phyloP scores from a whole-genome alignment of 495 filamentous ascomycete species.

The Astrocystis sublimbata region DNA sequence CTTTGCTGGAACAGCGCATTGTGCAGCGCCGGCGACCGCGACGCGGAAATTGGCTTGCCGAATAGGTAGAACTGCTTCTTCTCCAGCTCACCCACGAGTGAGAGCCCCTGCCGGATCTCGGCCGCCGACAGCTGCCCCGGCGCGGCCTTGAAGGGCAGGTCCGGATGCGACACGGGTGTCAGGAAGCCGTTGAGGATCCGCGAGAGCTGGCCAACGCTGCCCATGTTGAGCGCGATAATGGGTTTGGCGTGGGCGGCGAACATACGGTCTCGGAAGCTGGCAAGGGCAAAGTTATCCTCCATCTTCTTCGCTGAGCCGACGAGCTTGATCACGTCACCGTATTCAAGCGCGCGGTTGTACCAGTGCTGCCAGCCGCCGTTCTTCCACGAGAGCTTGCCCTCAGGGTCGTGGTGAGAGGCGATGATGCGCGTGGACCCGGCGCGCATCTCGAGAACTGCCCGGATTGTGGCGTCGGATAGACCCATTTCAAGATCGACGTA shows the following conservation, averaged over 20 bases:
- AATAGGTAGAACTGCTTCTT: conserved; percentile 81
- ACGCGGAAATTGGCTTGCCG: conserved; percentile 77
- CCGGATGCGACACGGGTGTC: conserved; percentile 92
- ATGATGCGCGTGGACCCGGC: conserved; percentile 77
- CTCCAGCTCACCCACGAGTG: conserved; percentile 77
- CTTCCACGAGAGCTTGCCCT: conserved; percentile 76
- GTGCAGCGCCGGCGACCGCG: conserved; percentile 84
- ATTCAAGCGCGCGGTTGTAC: conserved; percentile 84
- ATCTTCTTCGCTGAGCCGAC: conserved; percentile 77
- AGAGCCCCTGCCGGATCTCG: conserved; percentile 79
- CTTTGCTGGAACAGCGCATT: conserved; percentile 77
- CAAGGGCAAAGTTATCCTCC: conserved; percentile 83
- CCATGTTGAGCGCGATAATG: conserved; percentile 97
- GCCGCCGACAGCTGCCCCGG: conserved; percentile 91
- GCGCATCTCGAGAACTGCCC: conserved; percentile 62
- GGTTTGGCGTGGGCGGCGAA: conserved; percentile 69
- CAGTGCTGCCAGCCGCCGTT: conserved; percentile 84
- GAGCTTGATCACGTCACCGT: conserved; percentile 92
- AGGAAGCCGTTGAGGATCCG: conserved; percentile 89
- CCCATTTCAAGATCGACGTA: conserved; percentile 94
- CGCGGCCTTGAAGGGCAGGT: conserved; percentile 86
- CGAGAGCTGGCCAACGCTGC: conserved; percentile 80
- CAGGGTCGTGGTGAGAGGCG: conserved; percentile 91
- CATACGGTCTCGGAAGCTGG: conserved; percentile 79
- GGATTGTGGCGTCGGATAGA: conserved; percentile 62